Percentiles rank a stretch among this genome's conserved stretches.
phyloP scores from a whole-genome alignment of 331 rosid genomes.

The Dryas integrifolia region DNA sequence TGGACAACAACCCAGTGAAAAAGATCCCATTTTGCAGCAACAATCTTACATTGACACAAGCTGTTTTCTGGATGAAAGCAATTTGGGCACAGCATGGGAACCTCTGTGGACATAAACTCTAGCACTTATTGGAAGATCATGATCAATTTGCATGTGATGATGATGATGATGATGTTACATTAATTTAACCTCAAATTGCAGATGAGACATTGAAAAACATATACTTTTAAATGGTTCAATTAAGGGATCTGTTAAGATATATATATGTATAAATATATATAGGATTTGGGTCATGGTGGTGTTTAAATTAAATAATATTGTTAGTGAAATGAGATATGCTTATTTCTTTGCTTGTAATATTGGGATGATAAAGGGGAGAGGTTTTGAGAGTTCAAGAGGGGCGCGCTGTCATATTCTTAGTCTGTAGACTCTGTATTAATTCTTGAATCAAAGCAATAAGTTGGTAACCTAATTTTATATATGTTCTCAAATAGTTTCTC shows the following conservation, averaged over 20 bases:
- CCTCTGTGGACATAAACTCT: slow-evolving; percentile 78
- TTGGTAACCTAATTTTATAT: slow-evolving; percentile 35
- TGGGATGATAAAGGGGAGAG: too few species aligned
- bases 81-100: slow-evolving; percentile 67
- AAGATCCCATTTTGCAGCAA: slow-evolving; percentile 45
- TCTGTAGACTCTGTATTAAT: slow-evolving; percentile 34
- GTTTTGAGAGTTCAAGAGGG: not conserved
- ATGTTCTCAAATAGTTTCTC: slow-evolving; percentile 7
- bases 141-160: not conserved
- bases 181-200: slow-evolving; percentile 32
- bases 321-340: too few species aligned
- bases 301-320: slow-evolving; percentile 11
- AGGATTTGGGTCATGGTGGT: not conserved
- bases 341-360: too few species aligned
- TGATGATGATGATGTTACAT: not conserved
- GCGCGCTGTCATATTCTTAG: slow-evolving; percentile 26
- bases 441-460: slow-evolving; percentile 23
- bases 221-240: not conserved
- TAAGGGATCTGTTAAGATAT: not conserved
- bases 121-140: too few species aligned
- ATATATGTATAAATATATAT: not conserved
- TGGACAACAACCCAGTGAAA: slow-evolving; percentile 31
- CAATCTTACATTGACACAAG: slow-evolving; percentile 44
- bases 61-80: slow-evolving; percentile 64
- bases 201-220: slow-evolving; percentile 14